These are phyloP conservation scores for Paspalum vaginatum DNA, from an alignment of 176 grass and related monocot genomes.

Conservation along the genomic window DNA sequence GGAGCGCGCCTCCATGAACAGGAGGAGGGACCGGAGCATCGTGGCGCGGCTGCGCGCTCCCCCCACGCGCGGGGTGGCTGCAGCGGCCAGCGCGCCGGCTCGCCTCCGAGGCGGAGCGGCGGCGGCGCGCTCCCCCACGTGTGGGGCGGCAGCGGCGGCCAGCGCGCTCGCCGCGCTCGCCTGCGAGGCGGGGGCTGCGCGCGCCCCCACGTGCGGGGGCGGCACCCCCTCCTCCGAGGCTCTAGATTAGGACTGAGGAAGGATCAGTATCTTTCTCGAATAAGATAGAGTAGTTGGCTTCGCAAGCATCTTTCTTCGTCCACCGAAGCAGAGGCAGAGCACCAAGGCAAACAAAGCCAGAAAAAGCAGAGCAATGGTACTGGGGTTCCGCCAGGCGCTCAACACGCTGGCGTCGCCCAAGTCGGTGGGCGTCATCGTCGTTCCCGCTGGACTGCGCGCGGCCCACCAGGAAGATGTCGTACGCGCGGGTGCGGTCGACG, in stretches of 20 bases:
- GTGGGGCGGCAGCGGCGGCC: too few species aligned
- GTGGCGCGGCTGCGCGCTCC: too few species aligned
- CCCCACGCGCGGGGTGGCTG: too few species aligned
- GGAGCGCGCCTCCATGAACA: too few species aligned
- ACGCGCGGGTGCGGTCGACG: conserved; percentile 49
- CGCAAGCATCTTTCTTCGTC: conserved; percentile 45
- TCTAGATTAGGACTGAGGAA: neutral
- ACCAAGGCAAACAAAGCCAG: neutral
- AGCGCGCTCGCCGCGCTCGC: too few species aligned
- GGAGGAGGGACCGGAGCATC: too few species aligned
- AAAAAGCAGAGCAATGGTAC: conserved; percentile 30
- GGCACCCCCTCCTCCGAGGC: too few species aligned
- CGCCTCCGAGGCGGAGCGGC: too few species aligned
- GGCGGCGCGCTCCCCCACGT: too few species aligned
- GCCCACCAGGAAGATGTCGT: conserved; percentile 56
- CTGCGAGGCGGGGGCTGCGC: too few species aligned
- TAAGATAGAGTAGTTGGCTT: conserved; percentile 20
- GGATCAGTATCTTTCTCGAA: conserved; percentile 19
- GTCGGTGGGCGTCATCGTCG: conserved; percentile 36
- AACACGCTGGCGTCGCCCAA: conserved; percentile 45
- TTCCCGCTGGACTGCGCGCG: conserved; percentile 56
- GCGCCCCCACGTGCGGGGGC: too few species aligned
- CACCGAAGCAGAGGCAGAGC: neutral
- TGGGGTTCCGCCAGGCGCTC: conserved; percentile 55
- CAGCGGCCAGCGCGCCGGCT: too few species aligned